These are phyloP conservation scores for Rhododendron molle DNA, from an alignment of 148 eudicot genomes.

Conservation along the genomic window DNA sequence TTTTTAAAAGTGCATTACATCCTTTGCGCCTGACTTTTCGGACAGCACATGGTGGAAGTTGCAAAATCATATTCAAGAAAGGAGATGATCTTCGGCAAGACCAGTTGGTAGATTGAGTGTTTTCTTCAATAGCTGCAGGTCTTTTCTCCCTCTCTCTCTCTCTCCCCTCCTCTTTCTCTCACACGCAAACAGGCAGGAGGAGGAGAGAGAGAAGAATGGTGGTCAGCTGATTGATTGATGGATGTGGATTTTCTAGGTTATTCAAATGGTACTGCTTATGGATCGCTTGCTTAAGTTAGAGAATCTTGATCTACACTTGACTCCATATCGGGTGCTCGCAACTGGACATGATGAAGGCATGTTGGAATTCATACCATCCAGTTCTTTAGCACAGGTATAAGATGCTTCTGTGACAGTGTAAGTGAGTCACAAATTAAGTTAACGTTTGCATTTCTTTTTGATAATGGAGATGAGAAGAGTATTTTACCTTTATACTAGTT, in stretches of 20 bases:
- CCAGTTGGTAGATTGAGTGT: conserved; percentile 60
- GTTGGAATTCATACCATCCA: conserved; percentile 94
- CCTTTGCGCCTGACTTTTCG: conserved; percentile 88
- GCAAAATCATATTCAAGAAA: conserved; percentile 91
- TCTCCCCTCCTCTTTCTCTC: background rate
- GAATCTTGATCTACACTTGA: conserved; percentile 91
- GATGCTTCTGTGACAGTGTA: conserved; percentile 1
- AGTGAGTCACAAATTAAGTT: background rate
- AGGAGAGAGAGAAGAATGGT: background rate
- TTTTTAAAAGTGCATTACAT: conserved; percentile 86
- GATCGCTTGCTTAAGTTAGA: conserved; percentile 93
- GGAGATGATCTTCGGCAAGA: conserved; percentile 99
- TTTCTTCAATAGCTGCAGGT: background rate
- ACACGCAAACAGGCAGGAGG: background rate
- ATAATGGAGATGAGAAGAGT: background rate
- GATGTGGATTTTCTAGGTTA: conserved; percentile 47
- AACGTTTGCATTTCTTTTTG: background rate
- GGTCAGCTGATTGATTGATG: background rate
- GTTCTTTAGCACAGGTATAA: conserved; percentile 87
- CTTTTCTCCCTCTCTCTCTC: background rate
- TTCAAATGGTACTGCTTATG: conserved; percentile 97
- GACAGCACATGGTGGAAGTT: conserved; percentile 71
- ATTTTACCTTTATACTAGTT: background rate
- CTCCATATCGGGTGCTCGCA: conserved; percentile 94
- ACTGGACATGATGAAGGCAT: conserved; percentile 99